phyloP scores from a whole-genome alignment of 306 rosid genomes.

The Begonia fuchsioides region DNA sequence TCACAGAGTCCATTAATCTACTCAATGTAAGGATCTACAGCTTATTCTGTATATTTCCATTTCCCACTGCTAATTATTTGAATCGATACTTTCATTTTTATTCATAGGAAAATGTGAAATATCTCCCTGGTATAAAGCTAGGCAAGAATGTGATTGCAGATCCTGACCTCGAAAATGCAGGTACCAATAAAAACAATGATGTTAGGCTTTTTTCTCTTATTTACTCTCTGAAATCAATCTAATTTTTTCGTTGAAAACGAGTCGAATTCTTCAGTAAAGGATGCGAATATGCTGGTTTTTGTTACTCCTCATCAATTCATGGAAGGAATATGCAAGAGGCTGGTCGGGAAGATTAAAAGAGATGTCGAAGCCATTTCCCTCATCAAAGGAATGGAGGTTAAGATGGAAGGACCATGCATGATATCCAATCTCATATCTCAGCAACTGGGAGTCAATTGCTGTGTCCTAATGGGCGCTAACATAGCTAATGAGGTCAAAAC shows the following conservation, averaged over 20 bases:
- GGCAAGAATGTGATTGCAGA: constrained; percentile 85
- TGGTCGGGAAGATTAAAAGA: constrained; percentile 45
- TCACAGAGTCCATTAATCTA: constrained; percentile 62
- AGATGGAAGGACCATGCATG: constrained; percentile 96
- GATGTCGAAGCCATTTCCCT: constrained; percentile 81
- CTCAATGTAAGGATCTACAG: constrained; percentile 39
- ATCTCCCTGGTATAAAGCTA: constrained; percentile 84
- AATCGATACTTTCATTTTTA: constrained; percentile 4
- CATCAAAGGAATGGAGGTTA: constrained; percentile 90
- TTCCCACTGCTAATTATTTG: background rate
- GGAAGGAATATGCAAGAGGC: constrained; percentile 67
- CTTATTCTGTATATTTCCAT: too few species aligned
- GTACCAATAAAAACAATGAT: constrained; percentile 10
- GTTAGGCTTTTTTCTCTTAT: too few species aligned
- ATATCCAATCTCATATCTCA: constrained; percentile 68
- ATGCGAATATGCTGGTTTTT: constrained; percentile 77
- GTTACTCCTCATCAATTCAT: constrained; percentile 93
- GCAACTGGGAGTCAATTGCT: constrained; percentile 58
- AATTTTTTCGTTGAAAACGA: too few species aligned
- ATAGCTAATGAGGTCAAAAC: constrained; percentile 67
- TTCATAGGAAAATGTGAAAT: constrained; percentile 76
- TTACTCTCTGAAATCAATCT: too few species aligned
- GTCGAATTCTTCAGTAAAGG: constrained; percentile 41
- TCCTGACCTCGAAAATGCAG: constrained; percentile 70
- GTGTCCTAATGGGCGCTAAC: constrained; percentile 90